Percentiles rank a stretch among this genome's conserved stretches.
These are phyloP conservation scores for Colletotrichum tropicicola DNA, from an alignment of 2,329 filamentous ascomycete genomes.

Conservation along the genomic window DNA sequence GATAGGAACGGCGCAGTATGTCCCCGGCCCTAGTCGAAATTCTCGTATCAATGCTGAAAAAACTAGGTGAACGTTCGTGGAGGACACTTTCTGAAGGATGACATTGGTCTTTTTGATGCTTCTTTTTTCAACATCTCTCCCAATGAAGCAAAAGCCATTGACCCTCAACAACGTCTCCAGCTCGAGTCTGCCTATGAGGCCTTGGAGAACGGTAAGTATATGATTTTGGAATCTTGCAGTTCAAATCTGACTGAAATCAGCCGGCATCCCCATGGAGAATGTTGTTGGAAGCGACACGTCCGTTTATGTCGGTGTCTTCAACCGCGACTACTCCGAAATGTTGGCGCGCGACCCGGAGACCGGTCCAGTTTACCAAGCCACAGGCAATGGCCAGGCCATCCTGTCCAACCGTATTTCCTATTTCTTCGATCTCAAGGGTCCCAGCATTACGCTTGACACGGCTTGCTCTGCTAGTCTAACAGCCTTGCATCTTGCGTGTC, in stretches of 20 bases:
- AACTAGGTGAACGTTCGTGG: no score
- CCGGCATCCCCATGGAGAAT: conserved; percentile 41
- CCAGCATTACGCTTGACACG: conserved; percentile 58
- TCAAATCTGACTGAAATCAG: no score
- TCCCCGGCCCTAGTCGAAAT: no score
- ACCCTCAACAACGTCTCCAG: conserved; percentile 51
- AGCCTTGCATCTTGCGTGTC: background rate
- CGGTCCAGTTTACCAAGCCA: conserved; percentile 21
- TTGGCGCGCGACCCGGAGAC: conserved; percentile 20
- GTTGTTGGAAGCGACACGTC: conserved; percentile 37
- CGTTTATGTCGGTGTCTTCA: conserved; percentile 40
- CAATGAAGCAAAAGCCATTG: conserved; percentile 48
- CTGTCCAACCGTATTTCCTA: conserved; percentile 47
- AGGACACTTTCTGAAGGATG: conserved; percentile 38
- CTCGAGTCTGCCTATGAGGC: conserved; percentile 51
- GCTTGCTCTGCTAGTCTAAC: conserved; percentile 48
- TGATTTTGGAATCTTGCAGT: no score
- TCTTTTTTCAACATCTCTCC: conserved; percentile 49
- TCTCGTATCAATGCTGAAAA: no score
- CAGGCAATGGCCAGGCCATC: conserved; percentile 43
- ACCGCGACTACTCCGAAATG: conserved; percentile 34
- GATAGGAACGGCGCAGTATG: no score
- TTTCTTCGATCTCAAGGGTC: conserved; percentile 52
- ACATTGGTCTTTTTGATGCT: conserved; percentile 43
- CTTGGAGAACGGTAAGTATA: conserved; percentile 47